These are phyloP conservation scores for Amanita jacksonii DNA, from an alignment of 768 basidiomycete species.

Conservation along the genomic window DNA sequence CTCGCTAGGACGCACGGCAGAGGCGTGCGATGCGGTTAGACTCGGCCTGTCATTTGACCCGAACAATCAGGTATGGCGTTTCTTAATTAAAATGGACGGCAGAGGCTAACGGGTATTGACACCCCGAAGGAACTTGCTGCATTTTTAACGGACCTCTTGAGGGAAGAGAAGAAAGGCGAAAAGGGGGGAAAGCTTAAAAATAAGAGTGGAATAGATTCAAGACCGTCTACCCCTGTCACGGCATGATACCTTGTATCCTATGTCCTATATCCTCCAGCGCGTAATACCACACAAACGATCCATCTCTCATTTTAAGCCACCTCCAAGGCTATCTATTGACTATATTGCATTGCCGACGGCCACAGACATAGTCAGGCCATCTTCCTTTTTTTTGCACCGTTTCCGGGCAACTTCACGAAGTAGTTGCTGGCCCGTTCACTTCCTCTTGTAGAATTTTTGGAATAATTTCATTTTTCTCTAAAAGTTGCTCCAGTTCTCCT, in stretches of 20 bases:
- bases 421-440: no score
- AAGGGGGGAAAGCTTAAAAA: background rate
- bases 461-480: slow-evolving; percentile 64
- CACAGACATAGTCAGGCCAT: no score
- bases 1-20: slow-evolving; percentile 55
- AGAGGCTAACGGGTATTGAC: background rate
- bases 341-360: no score
- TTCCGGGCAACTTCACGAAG: no score
- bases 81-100: background rate
- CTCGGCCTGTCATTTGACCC: slow-evolving; percentile 83
- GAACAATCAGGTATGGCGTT: slow-evolving; percentile 26
- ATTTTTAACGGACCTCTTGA: background rate
- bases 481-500: slow-evolving; percentile 80
- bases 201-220: background rate
- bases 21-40: slow-evolving; percentile 74
- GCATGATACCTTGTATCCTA: background rate
- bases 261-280: no score
- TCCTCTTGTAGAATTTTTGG: slow-evolving; percentile 31
- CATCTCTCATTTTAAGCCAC: no score
- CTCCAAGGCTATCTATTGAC: no score
- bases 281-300: no score
- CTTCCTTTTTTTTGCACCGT: no score
- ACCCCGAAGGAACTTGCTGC: background rate
- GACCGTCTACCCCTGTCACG: background rate
- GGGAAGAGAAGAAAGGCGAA: background rate